Conservation (phyloP, 192 early-diverging fungal genomes). For the Mortierella hygrophila region DNA sequence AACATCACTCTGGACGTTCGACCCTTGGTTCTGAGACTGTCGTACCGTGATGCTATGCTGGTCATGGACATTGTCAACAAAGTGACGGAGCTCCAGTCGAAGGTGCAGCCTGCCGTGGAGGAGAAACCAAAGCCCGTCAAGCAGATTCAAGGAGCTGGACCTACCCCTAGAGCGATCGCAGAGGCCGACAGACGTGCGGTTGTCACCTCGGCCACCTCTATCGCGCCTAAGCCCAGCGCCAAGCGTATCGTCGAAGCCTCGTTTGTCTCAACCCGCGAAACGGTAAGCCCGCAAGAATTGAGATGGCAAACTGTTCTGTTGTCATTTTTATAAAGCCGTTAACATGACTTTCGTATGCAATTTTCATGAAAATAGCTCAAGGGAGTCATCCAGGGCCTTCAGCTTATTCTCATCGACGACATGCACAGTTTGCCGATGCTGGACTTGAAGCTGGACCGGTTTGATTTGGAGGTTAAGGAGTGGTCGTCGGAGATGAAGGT, state of each 20-base stretch:
- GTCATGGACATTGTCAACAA: conserved; percentile 87
- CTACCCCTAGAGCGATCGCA: conserved; percentile 22
- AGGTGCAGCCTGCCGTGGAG: conserved; percentile 28
- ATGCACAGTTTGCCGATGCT: conserved; percentile 94
- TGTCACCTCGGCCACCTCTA: conserved; percentile 6
- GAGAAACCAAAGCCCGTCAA: conserved; percentile 21
- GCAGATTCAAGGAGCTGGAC: background rate
- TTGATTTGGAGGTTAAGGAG: conserved; percentile 83
- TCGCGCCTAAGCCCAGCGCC: conserved; percentile 17
- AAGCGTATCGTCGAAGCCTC: conserved; percentile 40
- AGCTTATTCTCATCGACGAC: conserved; percentile 93
- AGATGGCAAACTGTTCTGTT: background rate
- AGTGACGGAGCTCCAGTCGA: conserved; percentile 71
- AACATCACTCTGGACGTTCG: conserved; percentile 82
- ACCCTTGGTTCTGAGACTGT: conserved; percentile 84
- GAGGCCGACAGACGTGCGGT: conserved; percentile 12
- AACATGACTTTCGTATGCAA: background rate
- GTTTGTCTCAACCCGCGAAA: conserved; percentile 66
- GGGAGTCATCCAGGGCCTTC: conserved; percentile 75
- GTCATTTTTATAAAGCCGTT: background rate
- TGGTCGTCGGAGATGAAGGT: conserved; percentile 83
- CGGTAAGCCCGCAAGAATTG: conserved; percentile 43
- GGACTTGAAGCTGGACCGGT: conserved; percentile 85
- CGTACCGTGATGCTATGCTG: conserved; percentile 87
- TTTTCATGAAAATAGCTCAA: conserved; percentile 56